Evolutionary conservation across 805 yeast species (phyloP).

Genomic region (Suhomyces sp.): DNA sequence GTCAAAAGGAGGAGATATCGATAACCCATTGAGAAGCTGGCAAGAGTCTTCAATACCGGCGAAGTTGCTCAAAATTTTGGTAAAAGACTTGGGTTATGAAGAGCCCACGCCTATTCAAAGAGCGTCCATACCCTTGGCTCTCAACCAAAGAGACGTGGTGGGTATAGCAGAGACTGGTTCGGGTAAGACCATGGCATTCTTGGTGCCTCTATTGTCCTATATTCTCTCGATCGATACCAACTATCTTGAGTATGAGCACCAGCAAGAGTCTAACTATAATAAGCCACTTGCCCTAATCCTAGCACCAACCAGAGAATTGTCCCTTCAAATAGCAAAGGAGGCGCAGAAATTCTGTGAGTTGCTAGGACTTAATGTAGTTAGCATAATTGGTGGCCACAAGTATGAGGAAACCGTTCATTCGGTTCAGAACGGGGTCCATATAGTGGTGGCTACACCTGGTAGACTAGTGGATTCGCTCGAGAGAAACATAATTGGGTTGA

Average conservation of each 20-base stretch:
- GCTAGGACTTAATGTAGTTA: slow-evolving; percentile 47
- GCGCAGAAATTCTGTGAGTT: slow-evolving; percentile 47
- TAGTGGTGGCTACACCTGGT: slow-evolving; percentile 94
- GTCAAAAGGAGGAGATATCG: slow-evolving; percentile 43
- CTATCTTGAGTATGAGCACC: slow-evolving; percentile 34
- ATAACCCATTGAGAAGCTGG: slow-evolving; percentile 75
- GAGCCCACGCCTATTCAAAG: slow-evolving; percentile 91
- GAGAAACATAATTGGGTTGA: slow-evolving; percentile 57
- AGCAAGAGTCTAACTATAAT: slow-evolving; percentile 45
- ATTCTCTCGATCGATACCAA: slow-evolving; percentile 35
- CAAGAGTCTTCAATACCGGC: slow-evolving; percentile 53
- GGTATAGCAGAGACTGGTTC: slow-evolving; percentile 98
- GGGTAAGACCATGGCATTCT: slow-evolving; percentile 85
- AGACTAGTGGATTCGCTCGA: slow-evolving; percentile 78
- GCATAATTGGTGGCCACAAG: slow-evolving; percentile 88
- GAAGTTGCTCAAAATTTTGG: slow-evolving; percentile 28
- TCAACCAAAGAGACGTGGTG: slow-evolving; percentile 59
- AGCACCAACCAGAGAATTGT: slow-evolving; percentile 94
- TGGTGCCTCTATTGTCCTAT: slow-evolving; percentile 66
- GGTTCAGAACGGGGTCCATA: slow-evolving; percentile 63
- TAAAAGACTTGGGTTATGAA: slow-evolving; percentile 40
- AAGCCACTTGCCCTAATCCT: slow-evolving; percentile 77
- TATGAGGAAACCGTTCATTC: slow-evolving; percentile 67
- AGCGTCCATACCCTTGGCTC: slow-evolving; percentile 75
- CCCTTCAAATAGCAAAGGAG: slow-evolving; percentile 76